phyloP scores from a whole-genome alignment of 2,329 filamentous ascomycete species.

The Beauveria asiatica region DNA sequence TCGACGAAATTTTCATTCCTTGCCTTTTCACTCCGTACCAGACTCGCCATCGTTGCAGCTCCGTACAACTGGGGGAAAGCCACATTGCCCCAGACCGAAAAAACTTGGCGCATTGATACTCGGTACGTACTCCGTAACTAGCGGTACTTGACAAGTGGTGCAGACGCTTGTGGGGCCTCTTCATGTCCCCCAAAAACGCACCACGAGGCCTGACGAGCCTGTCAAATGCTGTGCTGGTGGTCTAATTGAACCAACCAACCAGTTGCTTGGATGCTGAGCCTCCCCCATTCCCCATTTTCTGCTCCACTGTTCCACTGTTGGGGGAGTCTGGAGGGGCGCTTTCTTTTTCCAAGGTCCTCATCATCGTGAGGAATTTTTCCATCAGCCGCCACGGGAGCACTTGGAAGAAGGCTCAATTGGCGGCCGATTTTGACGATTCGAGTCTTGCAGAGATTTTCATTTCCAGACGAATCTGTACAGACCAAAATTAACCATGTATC shows the following conservation, averaged over 20 bases:
- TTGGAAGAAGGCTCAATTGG: neutral
- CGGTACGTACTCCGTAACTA: slow-evolving; percentile 8
- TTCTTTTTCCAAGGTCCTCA: neutral
- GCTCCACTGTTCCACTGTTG: too few relatives aligned
- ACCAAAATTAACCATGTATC: neutral
- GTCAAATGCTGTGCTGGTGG: too few relatives aligned
- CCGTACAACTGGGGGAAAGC: neutral
- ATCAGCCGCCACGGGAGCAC: neutral
- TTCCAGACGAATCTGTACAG: neutral
- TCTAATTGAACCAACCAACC: too few relatives aligned
- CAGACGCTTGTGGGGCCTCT: neutral
- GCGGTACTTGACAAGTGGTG: slow-evolving; percentile 5
- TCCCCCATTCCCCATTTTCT: too few relatives aligned
- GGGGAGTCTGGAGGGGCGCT: too few relatives aligned
- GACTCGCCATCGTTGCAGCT: too few relatives aligned
- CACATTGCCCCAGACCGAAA: slow-evolving; percentile 3
- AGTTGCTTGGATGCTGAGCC: too few relatives aligned
- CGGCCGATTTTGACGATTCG: neutral
- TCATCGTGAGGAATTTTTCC: neutral
- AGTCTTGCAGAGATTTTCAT: neutral
- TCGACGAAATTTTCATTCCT: neutral
- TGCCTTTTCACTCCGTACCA: neutral
- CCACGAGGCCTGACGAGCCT: too few relatives aligned
- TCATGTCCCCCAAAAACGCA: neutral
- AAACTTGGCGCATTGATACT: neutral